Percentiles rank a stretch among this genome's conserved stretches.
Evolutionary conservation across 768 basidiomycete species (phyloP).

Genomic region (Pleurotus djamor): DNA sequence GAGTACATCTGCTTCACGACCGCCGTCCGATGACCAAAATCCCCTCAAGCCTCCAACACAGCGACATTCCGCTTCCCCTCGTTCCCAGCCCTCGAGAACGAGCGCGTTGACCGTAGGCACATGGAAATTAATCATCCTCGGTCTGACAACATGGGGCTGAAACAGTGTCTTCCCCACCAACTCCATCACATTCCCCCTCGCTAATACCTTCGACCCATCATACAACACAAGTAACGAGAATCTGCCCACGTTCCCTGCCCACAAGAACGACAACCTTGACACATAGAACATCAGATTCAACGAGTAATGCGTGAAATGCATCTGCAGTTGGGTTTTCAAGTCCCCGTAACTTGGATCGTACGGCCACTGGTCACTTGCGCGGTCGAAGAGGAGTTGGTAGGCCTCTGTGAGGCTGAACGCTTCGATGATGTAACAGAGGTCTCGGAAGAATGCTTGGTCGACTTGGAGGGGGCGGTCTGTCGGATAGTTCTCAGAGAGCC

Average conservation of each 20-base stretch:
- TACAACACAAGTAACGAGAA: neutral
- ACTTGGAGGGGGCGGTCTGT: neutral
- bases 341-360: neutral
- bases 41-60: too few species aligned
- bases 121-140: neutral
- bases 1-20: too few species aligned
- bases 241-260: neutral
- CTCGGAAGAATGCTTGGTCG: constrained; percentile 4
- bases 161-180: neutral
- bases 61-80: too few species aligned
- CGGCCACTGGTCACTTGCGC: neutral
- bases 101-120: constrained; percentile 1
- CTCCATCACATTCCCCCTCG: neutral
- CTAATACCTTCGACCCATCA: neutral
- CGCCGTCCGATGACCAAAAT: too few species aligned
- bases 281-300: constrained; percentile 1
- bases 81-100: neutral
- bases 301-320: neutral
- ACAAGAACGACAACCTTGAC: neutral
- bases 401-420: neutral
- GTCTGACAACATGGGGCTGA: neutral
- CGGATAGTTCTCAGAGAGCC: neutral
- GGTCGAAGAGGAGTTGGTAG: constrained; percentile 1
- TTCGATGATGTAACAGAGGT: constrained; percentile 2
- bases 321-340: neutral